Conservation (phyloP, 2,329 filamentous ascomycete genomes). For the Microcyclospora tardicrescens region DNA sequence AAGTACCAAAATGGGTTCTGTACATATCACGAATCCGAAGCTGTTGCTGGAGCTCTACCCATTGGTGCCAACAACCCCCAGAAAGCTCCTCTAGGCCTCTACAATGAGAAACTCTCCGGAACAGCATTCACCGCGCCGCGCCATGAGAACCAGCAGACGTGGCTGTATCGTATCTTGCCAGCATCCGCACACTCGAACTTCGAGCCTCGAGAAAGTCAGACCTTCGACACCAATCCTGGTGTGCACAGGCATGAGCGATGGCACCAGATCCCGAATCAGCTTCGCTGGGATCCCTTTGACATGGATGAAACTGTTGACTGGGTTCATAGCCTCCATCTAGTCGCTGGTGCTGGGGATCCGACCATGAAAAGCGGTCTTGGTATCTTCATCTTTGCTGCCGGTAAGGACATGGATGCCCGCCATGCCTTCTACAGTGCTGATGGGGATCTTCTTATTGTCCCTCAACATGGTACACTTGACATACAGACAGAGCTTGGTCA, state of each 20-base stretch:
- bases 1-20: constrained; percentile 68
- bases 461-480: constrained; percentile 51
- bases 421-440: constrained; percentile 74
- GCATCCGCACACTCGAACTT: constrained; percentile 47
- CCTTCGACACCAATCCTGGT: constrained; percentile 39
- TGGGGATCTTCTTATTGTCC: constrained; percentile 54
- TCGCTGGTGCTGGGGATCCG: constrained; percentile 69
- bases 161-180: constrained; percentile 45
- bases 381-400: constrained; percentile 69
- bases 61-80: constrained; percentile 71
- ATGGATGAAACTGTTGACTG: constrained; percentile 56
- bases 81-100: constrained; percentile 64
- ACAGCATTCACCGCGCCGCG: constrained; percentile 47
- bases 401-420: constrained; percentile 60
- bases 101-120: constrained; percentile 58
- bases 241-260: constrained; percentile 43
- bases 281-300: constrained; percentile 69
- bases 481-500: constrained; percentile 57
- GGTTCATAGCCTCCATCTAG: constrained; percentile 55
- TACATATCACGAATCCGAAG: constrained; percentile 69
- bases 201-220: constrained; percentile 34
- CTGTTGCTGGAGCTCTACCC: constrained; percentile 60
- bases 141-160: constrained; percentile 44
- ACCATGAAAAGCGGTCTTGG: constrained; percentile 67
- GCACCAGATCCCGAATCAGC: constrained; percentile 66